Evolutionary conservation across 192 early-diverging fungal species (phyloP), one percentile per base, ranked within the genome.

Genomic region (Coemansia sp.): DNA sequence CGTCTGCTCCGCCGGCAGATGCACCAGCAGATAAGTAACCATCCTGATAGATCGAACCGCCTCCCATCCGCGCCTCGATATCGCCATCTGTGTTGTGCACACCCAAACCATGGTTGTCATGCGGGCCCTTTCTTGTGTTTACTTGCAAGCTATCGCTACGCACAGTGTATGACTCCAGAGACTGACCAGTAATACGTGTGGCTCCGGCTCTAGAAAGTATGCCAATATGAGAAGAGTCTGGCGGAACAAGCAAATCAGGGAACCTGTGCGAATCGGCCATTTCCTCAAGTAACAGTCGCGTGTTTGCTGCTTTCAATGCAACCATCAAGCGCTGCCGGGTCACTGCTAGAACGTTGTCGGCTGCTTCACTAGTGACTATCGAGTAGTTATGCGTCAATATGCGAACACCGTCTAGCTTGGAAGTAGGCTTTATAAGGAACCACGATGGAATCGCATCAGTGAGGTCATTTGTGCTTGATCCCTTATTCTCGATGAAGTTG

Each of bases 311-410:
- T 49, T 69, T 70, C 19, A 83, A 49, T 12, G 80, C 80, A 40
- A 75, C 72, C 72, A 74, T 71, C 43, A 83, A 50, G 45, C 74
- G 69, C 64, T 83, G 80, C n/a, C 75, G 80, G n/a, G 69, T 77
- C 15, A 63, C 75, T 10, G 80, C 75, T 11, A 83, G 59, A n/a
- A 75, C 80, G 56, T 72, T 77, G 40, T 77, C 72, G 39, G 71
- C 80, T 11, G 72, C 72, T 56, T 77, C 75, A 54, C 59, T 58
- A 23, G 72, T 72, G 40, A 83, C 69, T 4, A 59, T 52, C 18
- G 80, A 83, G 50, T 83, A 83, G 80, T 83, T 83, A 69, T 83
- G 80, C 21, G 80, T 72, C 59, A 83, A 63, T 23, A 83, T 69
- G n/a, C 72, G 80, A 63, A 83, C 80, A 47, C 75, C 80, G 26